Conservation (phyloP, 2,329 filamentous ascomycete species). For the Fusarium chuoi region DNA sequence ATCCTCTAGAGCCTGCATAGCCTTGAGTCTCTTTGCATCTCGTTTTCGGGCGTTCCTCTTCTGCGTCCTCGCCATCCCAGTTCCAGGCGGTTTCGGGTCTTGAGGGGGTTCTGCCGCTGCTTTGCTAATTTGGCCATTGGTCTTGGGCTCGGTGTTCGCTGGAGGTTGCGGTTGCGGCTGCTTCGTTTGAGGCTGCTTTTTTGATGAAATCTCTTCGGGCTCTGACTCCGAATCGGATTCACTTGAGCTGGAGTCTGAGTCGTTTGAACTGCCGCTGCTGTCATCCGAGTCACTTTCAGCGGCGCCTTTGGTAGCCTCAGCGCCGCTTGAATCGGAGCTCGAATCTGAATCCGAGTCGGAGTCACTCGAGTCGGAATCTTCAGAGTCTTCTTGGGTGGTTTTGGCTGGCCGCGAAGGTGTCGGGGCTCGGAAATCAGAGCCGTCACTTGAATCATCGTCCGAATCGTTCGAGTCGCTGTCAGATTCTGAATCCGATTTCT, state of each 20-base stretch:
- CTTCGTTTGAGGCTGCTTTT: conserved; percentile 25
- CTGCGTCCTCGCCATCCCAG: conserved; percentile 57
- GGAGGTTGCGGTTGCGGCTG: not conserved
- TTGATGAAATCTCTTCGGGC: conserved; percentile 53
- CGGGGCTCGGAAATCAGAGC: not conserved
- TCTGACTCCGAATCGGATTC: conserved; percentile 47
- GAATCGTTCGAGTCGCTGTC: conserved; percentile 17
- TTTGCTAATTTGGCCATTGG: not conserved
- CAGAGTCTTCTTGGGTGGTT: not conserved
- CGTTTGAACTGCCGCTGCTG: conserved; percentile 33
- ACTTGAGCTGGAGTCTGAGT: conserved; percentile 35
- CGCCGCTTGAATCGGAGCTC: not conserved
- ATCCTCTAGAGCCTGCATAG: conserved; percentile 11
- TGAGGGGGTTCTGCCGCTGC: conserved; percentile 1
- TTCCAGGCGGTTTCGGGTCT: conserved; percentile 46
- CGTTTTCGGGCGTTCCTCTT: conserved; percentile 64
- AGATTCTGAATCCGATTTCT: conserved; percentile 48
- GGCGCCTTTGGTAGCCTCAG: conserved; percentile 7
- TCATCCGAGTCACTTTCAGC: conserved; percentile 20
- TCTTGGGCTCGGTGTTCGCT: not conserved
- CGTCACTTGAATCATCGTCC: not conserved
- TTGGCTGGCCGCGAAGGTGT: not conserved
- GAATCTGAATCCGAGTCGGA: conserved; percentile 8
- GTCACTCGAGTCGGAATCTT: conserved; percentile 21
- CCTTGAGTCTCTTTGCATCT: conserved; percentile 45